phyloP scores from a whole-genome alignment of 2,329 filamentous ascomycete species.

The Seiridium cupressi region DNA sequence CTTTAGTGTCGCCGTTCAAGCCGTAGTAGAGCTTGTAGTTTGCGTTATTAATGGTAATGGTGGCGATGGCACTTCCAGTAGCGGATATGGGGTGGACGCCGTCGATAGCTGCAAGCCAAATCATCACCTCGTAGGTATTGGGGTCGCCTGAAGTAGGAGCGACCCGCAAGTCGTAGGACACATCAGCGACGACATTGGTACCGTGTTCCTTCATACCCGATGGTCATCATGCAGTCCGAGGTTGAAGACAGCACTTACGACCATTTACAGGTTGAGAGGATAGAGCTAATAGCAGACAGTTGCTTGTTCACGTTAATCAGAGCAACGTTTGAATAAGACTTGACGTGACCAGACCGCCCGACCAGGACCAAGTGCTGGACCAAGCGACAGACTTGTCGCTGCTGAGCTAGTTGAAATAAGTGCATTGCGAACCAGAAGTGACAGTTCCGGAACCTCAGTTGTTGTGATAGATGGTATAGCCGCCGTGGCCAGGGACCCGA shows the following conservation, averaged over 20 bases:
- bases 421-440: conserved; percentile 40
- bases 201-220: neutral
- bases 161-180: neutral
- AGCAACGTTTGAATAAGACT: conserved; percentile 42
- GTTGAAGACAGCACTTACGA: conserved; percentile 17
- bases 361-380: conserved; percentile 39
- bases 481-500: conserved; percentile 32
- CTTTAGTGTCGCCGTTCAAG: conserved; percentile 49
- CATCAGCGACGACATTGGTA: neutral
- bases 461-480: conserved; percentile 51
- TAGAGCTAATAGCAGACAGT: conserved; percentile 28
- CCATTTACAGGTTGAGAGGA: conserved; percentile 32
- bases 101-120: conserved; percentile 3
- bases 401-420: conserved; percentile 32
- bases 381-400: conserved; percentile 31
- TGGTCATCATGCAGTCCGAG: neutral
- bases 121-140: neutral
- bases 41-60: conserved; percentile 46
- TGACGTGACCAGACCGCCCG: conserved; percentile 35
- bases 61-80: conserved; percentile 47
- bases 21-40: conserved; percentile 53
- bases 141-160: neutral
- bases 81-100: conserved; percentile 23
- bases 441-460: conserved; percentile 42
- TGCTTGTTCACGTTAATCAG: conserved; percentile 28